A percentile compares a stretch with the other conserved stretches of the same genome.
These are phyloP conservation scores for Microcyclospora tardicrescens DNA, from an alignment of 2,329 filamentous ascomycete genomes.

Conservation along the genomic window DNA sequence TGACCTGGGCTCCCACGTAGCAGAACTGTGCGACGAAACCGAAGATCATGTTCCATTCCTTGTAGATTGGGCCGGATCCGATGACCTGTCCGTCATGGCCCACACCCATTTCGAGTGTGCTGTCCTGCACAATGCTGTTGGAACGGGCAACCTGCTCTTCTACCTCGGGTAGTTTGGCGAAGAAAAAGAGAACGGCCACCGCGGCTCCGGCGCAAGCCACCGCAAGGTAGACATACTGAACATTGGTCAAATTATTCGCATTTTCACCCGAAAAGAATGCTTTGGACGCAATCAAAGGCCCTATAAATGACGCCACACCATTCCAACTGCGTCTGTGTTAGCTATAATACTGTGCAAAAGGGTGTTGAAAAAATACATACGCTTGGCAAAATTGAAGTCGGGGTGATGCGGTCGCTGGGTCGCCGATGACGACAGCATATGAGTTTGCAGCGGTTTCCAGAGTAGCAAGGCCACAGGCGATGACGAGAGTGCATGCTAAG, in stretches of 20 bases:
- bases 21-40: conserved; percentile 26
- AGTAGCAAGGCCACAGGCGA: conserved; percentile 28
- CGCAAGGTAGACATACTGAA: conserved; percentile 28
- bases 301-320: conserved; percentile 27
- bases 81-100: conserved; percentile 21
- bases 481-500: conserved; percentile 26
- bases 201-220: conserved; percentile 25
- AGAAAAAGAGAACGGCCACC: conserved; percentile 24
- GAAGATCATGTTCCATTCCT: conserved; percentile 29
- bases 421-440: conserved; percentile 27
- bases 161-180: conserved; percentile 26
- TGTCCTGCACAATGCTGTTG: conserved; percentile 16
- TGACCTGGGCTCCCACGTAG: conserved; percentile 27
- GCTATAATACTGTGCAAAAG: not conserved
- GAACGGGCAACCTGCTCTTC: conserved; percentile 13
- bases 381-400: conserved; percentile 29
- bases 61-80: conserved; percentile 23
- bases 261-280: conserved; percentile 25
- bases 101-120: conserved; percentile 17
- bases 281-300: conserved; percentile 27
- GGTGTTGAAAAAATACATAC: conserved; percentile 2
- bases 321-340: not conserved
- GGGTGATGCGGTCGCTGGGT: conserved; percentile 23
- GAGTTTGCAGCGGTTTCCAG: conserved; percentile 28
- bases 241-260: conserved; percentile 22